Evolutionary conservation across 2,329 filamentous ascomycete genomes (phyloP).

Genomic region (Fonsecaea erecta): DNA sequence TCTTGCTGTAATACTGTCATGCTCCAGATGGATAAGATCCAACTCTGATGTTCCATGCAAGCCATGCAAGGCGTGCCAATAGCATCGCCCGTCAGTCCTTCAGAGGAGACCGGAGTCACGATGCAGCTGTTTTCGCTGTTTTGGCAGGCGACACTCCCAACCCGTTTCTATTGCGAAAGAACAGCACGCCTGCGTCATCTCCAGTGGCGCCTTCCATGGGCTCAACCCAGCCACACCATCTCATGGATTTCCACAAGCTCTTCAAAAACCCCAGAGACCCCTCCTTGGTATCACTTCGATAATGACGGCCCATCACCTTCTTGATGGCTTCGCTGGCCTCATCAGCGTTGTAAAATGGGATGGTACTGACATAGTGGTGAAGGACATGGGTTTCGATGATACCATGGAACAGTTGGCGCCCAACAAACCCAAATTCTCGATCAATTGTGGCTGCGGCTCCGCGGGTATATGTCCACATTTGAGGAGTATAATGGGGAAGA

Average conservation of each 20-base stretch:
- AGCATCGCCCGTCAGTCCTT: neutral
- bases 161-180: conserved; percentile 94
- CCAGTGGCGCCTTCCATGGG: conserved; percentile 79
- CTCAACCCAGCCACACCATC: conserved; percentile 98
- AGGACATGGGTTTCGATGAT: conserved; percentile 98
- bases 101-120: conserved; percentile 6
- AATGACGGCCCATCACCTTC: conserved; percentile 92
- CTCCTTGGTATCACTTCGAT: conserved; percentile 78
- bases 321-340: conserved; percentile 94
- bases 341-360: conserved; percentile 95
- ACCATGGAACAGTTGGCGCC: conserved; percentile 86
- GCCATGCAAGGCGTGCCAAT: conserved; percentile 6
- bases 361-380: conserved; percentile 95
- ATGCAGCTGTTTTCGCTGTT: conserved; percentile 16
- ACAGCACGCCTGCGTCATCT: conserved; percentile 80
- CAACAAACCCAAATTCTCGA: conserved; percentile 95
- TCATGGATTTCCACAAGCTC: conserved; percentile 77
- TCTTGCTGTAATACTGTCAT: neutral
- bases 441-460: conserved; percentile 95
- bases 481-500: conserved; percentile 86
- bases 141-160: conserved; percentile 65
- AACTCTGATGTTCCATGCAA: neutral
- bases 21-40: neutral
- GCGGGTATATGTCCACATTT: conserved; percentile 90
- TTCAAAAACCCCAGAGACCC: conserved; percentile 82